Evolutionary conservation across 2,329 filamentous ascomycete species (phyloP).

Genomic region (Aplosporella prunicola): DNA sequence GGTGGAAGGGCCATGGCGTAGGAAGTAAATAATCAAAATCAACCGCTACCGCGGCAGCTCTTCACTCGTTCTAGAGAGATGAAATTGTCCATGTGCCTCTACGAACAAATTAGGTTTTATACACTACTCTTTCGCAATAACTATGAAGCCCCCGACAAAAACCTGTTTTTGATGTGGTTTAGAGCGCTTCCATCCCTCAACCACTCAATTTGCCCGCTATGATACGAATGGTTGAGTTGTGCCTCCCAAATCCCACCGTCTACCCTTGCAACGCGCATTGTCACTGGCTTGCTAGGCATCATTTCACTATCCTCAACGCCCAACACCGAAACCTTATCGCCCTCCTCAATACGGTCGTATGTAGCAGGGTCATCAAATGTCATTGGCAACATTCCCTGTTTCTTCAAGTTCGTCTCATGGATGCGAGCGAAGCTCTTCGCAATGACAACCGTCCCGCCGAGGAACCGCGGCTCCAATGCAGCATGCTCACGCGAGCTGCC

Average conservation of each 20-base stretch:
- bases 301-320: conserved; percentile 18
- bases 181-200: conserved; percentile 27
- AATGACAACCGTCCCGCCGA: conserved; percentile 18
- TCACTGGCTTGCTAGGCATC: conserved; percentile 20
- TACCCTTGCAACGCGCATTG: conserved; percentile 20
- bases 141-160: too few relatives aligned
- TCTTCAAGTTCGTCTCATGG: conserved; percentile 23
- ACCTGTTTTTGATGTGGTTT: conserved; percentile 20
- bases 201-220: conserved; percentile 25
- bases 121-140: too few relatives aligned
- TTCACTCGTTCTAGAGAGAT: too few relatives aligned
- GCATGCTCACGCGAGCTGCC: conserved; percentile 21
- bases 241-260: conserved; percentile 21
- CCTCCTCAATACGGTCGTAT: conserved; percentile 16
- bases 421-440: conserved; percentile 21
- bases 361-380: conserved; percentile 16
- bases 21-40: too few relatives aligned
- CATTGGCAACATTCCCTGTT: conserved; percentile 22
- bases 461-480: conserved; percentile 19
- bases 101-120: too few relatives aligned
- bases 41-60: too few relatives aligned
- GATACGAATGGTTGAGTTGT: conserved; percentile 25
- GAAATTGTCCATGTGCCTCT: too few relatives aligned
- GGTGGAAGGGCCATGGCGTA: too few relatives aligned
- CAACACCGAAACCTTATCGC: conserved; percentile 16